Evolutionary conservation across 1,284 basidiomycete genomes (phyloP), one percentile per base, ranked within the genome.

Genomic region (Pyrrhoderma noxium): DNA sequence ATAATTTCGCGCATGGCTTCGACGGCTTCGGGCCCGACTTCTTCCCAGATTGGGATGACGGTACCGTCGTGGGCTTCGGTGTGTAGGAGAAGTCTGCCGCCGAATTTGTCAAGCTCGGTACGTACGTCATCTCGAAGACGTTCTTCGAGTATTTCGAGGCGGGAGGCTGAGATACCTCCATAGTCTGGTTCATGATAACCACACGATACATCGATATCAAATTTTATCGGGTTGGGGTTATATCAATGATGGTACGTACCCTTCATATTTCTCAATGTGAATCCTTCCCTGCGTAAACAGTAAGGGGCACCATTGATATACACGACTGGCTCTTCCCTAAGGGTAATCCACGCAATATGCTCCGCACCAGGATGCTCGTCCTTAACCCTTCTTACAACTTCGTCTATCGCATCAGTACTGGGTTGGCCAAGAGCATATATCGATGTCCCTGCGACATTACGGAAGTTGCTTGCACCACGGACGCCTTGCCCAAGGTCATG

Each of bases 41-140:
- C 89, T 67, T 98, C 95, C 96, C 96, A 99, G 1, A 97, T 74
- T 0, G 96, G 95, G 7, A 95, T 81, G 9, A 99, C 89, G 2
- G 87, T 79, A 1, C 96, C 94, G 59, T 94, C 90, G 0, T 80
- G 65, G 0, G 85, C 85, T 69, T 99, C 96, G 0, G 89, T 88
- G 61, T 99, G 96, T 22, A 99, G 74, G 3, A 99, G 72, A 0
- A 97, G 68, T 75, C 85, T 79, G 53, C 93, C 92, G 35, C 90
- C 91, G 59, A 96, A 95, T 8, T 80, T 71, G 39, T 77, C 72
- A 13, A 97, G 69, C 65, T 99, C 95, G 4, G 82, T 70, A 40
- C 93, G 69, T 7, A 99, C 89, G 65, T 99, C 96, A 54, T 86
- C 85, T 63, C 86, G 86, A 4, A 99, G 77, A 13, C 96, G 79